A percentile compares a stretch with the other conserved stretches of the same genome.
phyloP scores from a whole-genome alignment of 257 asterid genomes.

The Nicotiana paniculata region DNA sequence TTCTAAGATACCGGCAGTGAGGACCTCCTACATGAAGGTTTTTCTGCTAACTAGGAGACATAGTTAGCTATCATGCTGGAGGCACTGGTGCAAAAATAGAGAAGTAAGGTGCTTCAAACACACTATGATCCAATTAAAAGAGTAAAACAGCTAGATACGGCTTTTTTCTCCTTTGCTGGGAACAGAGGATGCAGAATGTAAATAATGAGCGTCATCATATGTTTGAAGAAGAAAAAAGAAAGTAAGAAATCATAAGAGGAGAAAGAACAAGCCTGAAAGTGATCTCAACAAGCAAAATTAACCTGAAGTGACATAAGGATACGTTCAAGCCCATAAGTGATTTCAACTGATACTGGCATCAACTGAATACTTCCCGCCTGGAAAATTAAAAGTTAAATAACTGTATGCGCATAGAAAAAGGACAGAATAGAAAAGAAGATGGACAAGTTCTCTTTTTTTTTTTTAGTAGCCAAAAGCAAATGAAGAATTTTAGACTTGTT shows the following conservation, averaged over 20 bases:
- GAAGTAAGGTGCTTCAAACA: not conserved
- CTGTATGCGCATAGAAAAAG: not conserved
- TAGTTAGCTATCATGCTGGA: not conserved
- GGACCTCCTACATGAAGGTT: not conserved
- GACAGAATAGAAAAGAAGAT: not conserved
- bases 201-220: not conserved
- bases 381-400: constrained; percentile 12
- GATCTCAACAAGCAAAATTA: constrained; percentile 14
- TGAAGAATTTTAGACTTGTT: not conserved
- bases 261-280: constrained; percentile 12
- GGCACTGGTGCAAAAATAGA: not conserved
- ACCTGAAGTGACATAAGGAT: constrained; percentile 99
- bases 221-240: not conserved
- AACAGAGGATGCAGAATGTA: not conserved
- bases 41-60: not conserved
- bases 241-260: constrained; percentile 7
- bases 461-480: not conserved
- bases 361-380: constrained; percentile 95
- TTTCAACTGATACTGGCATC: constrained; percentile 90
- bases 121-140: constrained; percentile 2
- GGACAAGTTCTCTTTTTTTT: not conserved
- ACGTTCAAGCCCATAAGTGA: constrained; percentile 96
- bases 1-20: not conserved
- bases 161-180: not conserved
- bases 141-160: not conserved